Base-by-base conservation (phyloP, 768 basidiomycete genomes). In the Cystobasidium tubakii region DNA sequence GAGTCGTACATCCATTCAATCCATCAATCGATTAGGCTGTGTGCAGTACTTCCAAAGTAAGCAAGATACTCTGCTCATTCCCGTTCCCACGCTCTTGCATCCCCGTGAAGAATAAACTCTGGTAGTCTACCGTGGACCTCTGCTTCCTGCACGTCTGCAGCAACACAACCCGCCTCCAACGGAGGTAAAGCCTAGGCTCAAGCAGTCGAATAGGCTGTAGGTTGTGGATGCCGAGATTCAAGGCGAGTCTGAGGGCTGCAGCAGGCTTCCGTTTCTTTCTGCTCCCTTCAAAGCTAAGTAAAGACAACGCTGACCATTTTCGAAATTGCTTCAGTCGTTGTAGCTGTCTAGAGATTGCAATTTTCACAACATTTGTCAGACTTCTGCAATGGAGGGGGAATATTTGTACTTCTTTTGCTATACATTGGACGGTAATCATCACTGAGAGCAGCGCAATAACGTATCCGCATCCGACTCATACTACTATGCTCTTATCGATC, bases 1-100 rank as follows among this genome's bases (percentile, higher is more conserved):
- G 69, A 71, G 69, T 71, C 69, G 53, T 60, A 71, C 55, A 71
- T 71, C 34, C 63, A 17, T 23, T 7, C n/a, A n/a, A n/a, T n/a
- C 36, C 15, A 21, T 23, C 57, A 31, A 9, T 62, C n/a, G 19
- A 39, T n/a, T 29, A 12, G 25, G n/a, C 36, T 12, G 10, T 23
- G n/a, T 36, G 31, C 25, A 6, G 63, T 3, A 43, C 13, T 65
- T 19, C 31, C 9, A 15, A 27, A 12, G 31, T 65, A 34, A 27
- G 43, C 57, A 19, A 15, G 19, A 7, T 31, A 23, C 13, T 62
- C 57, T 62, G 29, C 25, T 23, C n/a, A 12, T 62, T 62, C 57
- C 57, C 57, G 6, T 39, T 4, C 25, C 57, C 15, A 31, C 25
- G 57, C 57, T 13, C 25, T 17, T 36, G 36, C 63, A 36, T 39